These are phyloP conservation scores for Diaporthe aspalathi DNA, from an alignment of 2,329 filamentous ascomycete species.

Conservation along the genomic window DNA sequence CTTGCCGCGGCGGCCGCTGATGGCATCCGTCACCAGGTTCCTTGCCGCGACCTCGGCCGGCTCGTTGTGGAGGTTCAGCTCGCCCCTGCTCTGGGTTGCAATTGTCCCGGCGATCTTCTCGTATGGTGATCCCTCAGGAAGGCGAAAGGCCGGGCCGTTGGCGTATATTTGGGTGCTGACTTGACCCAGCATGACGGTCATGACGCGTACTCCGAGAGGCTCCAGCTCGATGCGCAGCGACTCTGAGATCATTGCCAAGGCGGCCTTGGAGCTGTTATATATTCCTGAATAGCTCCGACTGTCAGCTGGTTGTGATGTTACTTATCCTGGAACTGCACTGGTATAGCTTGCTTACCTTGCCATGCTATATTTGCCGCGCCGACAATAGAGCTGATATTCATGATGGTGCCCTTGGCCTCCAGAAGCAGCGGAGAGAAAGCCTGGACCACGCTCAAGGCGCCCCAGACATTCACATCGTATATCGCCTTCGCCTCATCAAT, in stretches of 20 bases:
- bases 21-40: slow-evolving; percentile 5
- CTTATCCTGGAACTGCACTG: background rate
- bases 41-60: slow-evolving; percentile 15
- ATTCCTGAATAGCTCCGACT: slow-evolving; percentile 27
- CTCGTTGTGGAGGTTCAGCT: background rate
- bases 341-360: background rate
- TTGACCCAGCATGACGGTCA: slow-evolving; percentile 42
- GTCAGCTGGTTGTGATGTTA: background rate
- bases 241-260: slow-evolving; percentile 43
- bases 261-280: slow-evolving; percentile 47
- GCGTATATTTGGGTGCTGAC: slow-evolving; percentile 22
- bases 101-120: slow-evolving; percentile 8
- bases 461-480: slow-evolving; percentile 61
- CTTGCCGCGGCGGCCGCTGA: background rate
- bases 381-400: slow-evolving; percentile 65
- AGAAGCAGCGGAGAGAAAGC: slow-evolving; percentile 46
- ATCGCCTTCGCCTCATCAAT: slow-evolving; percentile 45
- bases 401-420: slow-evolving; percentile 59
- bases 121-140: slow-evolving; percentile 31
- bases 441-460: background rate
- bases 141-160: slow-evolving; percentile 13
- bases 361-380: slow-evolving; percentile 12
- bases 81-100: background rate
- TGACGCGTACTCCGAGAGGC: slow-evolving; percentile 44
- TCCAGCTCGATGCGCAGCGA: slow-evolving; percentile 44